phyloP scores from a whole-genome alignment of 768 basidiomycete species.

The Mrakia hoshinonis region DNA sequence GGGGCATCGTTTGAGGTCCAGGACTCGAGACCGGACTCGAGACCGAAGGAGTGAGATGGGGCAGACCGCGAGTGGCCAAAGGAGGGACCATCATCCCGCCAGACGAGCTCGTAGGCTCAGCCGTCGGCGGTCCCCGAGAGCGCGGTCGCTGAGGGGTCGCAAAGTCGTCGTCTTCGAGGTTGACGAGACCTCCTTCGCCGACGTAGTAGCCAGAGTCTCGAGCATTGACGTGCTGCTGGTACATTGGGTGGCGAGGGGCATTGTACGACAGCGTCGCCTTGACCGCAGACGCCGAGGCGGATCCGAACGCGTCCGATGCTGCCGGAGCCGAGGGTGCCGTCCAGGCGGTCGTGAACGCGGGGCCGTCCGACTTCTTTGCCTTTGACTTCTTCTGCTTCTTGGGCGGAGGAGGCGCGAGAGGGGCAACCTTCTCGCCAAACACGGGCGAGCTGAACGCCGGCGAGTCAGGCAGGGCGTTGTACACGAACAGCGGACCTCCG shows the following conservation, averaged over 20 bases:
- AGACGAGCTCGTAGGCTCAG: not conserved
- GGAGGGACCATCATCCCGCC: not conserved
- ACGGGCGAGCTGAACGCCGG: not conserved
- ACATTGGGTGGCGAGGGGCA: not conserved
- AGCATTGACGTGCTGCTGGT: not conserved
- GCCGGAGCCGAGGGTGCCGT: not conserved
- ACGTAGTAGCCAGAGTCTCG: not conserved
- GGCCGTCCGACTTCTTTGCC: not conserved
- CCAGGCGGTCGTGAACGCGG: not conserved
- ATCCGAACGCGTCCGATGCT: not conserved
- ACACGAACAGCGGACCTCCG: not conserved
- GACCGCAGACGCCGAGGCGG: not conserved
- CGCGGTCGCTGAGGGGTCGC: conserved; percentile 27
- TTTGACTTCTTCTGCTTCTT: conserved; percentile 4
- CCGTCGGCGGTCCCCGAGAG: conserved; percentile 21
- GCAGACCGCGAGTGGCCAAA: not conserved
- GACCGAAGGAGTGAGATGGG: conserved; percentile 29
- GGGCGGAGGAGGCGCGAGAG: conserved; percentile 5
- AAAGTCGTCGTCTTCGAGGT: conserved; percentile 15
- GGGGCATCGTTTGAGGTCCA: conserved; percentile 21
- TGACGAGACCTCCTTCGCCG: not conserved
- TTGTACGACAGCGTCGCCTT: not conserved
- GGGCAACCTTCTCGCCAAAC: conserved; percentile 3
- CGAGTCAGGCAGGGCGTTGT: not conserved
- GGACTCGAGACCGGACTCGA: conserved; percentile 27